Percentiles rank a stretch among this genome's conserved stretches.
Evolutionary conservation across 148 eudicot genomes (phyloP).

Genomic region (Talinum fruticosum): DNA sequence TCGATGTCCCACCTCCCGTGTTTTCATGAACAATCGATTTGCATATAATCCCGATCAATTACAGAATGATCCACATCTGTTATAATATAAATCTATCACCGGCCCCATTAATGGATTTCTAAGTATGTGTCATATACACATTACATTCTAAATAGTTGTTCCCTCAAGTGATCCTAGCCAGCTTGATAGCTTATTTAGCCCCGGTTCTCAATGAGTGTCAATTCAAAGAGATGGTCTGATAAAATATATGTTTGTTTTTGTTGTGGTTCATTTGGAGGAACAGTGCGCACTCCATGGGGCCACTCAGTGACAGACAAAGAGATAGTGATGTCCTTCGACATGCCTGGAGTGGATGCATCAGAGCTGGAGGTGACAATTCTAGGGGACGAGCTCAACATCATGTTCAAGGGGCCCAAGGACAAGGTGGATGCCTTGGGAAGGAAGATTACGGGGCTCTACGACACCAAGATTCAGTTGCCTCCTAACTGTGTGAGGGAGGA

Average conservation of each 20-base stretch:
- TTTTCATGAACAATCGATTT: no score
- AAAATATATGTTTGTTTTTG: no score
- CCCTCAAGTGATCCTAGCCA: no score
- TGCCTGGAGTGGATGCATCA: conserved; percentile 5
- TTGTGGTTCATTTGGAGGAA: not conserved
- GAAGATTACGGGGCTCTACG: not conserved
- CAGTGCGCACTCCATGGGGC: conserved; percentile 2
- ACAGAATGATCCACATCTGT: no score
- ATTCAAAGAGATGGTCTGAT: not conserved
- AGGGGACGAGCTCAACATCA: not conserved
- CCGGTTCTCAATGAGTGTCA: no score
- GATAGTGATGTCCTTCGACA: conserved; percentile 5
- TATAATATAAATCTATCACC: no score
- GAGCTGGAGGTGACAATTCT: not conserved
- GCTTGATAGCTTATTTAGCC: no score
- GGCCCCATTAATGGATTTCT: no score
- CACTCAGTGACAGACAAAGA: not conserved
- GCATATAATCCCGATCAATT: no score
- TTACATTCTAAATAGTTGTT: no score
- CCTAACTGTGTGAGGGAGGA: not conserved
- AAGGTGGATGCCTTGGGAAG: not conserved
- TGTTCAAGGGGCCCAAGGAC: not conserved
- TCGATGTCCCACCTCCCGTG: no score
- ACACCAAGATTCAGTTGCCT: conserved; percentile 9
- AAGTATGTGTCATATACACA: no score